Percentiles rank a stretch among this genome's conserved stretches.
These are phyloP conservation scores for Epichloe scottii DNA, from an alignment of 2,329 filamentous ascomycete species.

Conservation along the genomic window DNA sequence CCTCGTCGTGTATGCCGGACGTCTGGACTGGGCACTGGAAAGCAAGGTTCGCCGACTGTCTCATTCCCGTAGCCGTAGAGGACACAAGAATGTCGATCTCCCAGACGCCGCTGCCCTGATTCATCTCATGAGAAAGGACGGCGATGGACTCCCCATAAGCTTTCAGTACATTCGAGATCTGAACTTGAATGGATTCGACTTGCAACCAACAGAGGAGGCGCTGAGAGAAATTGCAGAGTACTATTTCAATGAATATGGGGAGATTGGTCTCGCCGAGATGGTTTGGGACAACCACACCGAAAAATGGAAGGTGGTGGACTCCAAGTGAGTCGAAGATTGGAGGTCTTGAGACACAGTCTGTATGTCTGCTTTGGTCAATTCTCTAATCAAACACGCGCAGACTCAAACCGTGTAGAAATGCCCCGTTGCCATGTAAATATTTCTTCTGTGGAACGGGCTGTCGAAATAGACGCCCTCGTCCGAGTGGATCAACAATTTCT, in stretches of 20 bases:
- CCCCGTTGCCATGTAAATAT: constrained; percentile 7
- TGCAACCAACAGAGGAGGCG: constrained; percentile 5
- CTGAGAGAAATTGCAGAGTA: constrained; percentile 6
- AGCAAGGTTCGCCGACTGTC: constrained; percentile 14
- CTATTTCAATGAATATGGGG: constrained; percentile 7
- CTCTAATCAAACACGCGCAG: no score
- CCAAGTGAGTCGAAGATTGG: background rate
- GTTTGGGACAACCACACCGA: constrained; percentile 1
- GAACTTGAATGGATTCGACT: constrained; percentile 9
- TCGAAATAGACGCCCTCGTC: constrained; percentile 2
- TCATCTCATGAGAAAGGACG: constrained; percentile 3
- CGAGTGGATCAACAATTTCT: constrained; percentile 3
- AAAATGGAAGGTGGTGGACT: background rate
- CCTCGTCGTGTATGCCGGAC: constrained; percentile 13
- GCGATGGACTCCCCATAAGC: constrained; percentile 6
- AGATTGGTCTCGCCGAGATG: constrained; percentile 5
- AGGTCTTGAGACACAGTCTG: no score
- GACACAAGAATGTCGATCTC: constrained; percentile 6
- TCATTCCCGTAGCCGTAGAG: constrained; percentile 2
- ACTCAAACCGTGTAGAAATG: constrained; percentile 10
- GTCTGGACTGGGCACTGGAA: constrained; percentile 15
- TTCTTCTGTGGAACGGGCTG: constrained; percentile 7
- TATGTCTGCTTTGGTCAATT: no score
- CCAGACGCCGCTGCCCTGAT: constrained; percentile 9
- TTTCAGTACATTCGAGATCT: constrained; percentile 8